These are phyloP conservation scores for Acarospora socialis DNA, from an alignment of 2,329 filamentous ascomycete genomes.

Conservation along the genomic window DNA sequence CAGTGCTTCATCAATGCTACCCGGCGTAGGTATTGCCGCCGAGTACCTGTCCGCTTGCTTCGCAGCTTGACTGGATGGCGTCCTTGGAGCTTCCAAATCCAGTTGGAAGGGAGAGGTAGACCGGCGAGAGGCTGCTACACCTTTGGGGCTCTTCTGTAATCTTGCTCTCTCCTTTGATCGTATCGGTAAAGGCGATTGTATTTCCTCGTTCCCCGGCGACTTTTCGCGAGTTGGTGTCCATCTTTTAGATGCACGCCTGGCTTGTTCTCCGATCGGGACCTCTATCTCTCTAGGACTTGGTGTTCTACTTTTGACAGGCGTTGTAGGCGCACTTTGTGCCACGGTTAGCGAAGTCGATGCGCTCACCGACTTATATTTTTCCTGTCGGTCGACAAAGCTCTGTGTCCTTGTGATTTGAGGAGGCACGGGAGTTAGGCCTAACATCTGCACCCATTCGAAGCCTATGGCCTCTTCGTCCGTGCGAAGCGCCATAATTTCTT, in stretches of 20 bases:
- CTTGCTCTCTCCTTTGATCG: conserved; percentile 8
- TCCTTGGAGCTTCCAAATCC: neutral
- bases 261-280: conserved; percentile 47
- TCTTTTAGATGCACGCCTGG: conserved; percentile 30
- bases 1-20: conserved; percentile 14
- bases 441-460: conserved; percentile 74
- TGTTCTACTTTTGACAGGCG: conserved; percentile 26
- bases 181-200: neutral
- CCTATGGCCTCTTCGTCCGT: conserved; percentile 65
- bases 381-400: conserved; percentile 33
- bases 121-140: too few relatives aligned
- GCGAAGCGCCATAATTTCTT: conserved; percentile 65
- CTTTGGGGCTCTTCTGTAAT: conserved; percentile 4
- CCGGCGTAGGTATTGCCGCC: conserved; percentile 8
- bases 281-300: conserved; percentile 41
- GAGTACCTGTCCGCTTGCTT: neutral
- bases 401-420: conserved; percentile 41
- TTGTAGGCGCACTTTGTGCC: conserved; percentile 15
- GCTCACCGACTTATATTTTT: conserved; percentile 2
- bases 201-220: neutral
- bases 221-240: conserved; percentile 24
- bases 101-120: too few relatives aligned
- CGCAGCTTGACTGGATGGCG: neutral
- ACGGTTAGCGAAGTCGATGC: conserved; percentile 1
- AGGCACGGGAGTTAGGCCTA: conserved; percentile 52